Conservation (phyloP, 140 eudicot genomes). For the Flaveria floridana region DNA sequence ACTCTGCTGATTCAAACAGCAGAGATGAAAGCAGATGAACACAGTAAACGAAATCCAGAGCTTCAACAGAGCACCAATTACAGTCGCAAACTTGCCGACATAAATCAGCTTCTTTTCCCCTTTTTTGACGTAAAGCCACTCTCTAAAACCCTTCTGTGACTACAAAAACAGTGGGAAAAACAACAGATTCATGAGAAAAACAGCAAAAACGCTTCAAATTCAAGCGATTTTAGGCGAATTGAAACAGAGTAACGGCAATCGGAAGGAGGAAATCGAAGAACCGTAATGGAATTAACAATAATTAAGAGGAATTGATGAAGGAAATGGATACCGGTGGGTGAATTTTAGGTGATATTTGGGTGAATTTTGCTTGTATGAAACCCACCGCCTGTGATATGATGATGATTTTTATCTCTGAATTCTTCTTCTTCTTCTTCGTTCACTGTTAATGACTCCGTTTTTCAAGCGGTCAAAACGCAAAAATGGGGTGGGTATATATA, state of each 20-base stretch:
- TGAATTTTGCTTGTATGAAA: background rate
- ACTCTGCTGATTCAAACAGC: slow-evolving; percentile 33
- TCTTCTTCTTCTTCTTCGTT: slow-evolving; percentile 12
- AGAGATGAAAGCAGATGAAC: slow-evolving; percentile 26
- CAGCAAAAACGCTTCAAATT: background rate
- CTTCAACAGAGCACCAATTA: slow-evolving; percentile 61
- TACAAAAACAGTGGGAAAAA: slow-evolving; percentile 19
- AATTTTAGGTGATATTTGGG: background rate
- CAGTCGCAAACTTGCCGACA: slow-evolving; percentile 70
- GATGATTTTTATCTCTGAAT: slow-evolving; percentile 22
- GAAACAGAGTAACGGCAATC: background rate
- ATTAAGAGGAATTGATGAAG: background rate
- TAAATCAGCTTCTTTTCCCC: slow-evolving; percentile 41
- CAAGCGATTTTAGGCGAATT: background rate
- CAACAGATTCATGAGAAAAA: slow-evolving; percentile 16
- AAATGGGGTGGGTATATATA: slow-evolving; percentile 35
- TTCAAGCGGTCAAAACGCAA: slow-evolving; percentile 39
- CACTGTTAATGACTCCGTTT: slow-evolving; percentile 28
- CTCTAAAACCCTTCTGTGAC: slow-evolving; percentile 18
- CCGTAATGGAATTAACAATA: background rate
- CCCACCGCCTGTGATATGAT: slow-evolving; percentile 12
- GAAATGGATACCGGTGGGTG: slow-evolving; percentile 26
- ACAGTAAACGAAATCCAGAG: slow-evolving; percentile 44
- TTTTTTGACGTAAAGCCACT: slow-evolving; percentile 32
- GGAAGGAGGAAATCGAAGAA: background rate